Percentiles rank a stretch among this genome's conserved stretches.
These are phyloP conservation scores for Pigoraptor vietnamica DNA, from an alignment of 78 protist species.

Conservation along the genomic window DNA sequence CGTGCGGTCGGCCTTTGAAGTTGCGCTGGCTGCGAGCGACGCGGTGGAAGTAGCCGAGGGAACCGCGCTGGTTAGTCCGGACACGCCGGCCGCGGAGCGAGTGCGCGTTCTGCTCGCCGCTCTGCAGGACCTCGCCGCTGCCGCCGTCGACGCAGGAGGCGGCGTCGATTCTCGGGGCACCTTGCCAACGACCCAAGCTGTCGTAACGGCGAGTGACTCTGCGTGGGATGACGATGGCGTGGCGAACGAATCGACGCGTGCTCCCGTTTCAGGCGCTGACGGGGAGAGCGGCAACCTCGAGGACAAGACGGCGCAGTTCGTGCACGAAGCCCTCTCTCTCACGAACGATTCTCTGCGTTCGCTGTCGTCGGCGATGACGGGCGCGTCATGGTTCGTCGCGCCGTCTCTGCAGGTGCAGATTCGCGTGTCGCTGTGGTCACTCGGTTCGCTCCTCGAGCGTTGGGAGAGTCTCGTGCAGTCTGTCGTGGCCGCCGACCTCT, in stretches of 20 bases:
- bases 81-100: background rate
- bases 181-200: too few relatives aligned
- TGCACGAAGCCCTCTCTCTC: background rate
- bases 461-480: background rate
- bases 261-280: too few relatives aligned
- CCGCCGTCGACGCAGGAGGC: background rate
- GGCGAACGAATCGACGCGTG: too few relatives aligned
- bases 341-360: background rate
- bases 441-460: background rate
- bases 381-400: background rate
- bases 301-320: too few relatives aligned
- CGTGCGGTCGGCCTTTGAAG: background rate
- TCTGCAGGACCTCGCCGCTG: background rate
- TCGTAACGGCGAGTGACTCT: too few relatives aligned
- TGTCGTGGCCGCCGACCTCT: background rate
- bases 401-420: background rate
- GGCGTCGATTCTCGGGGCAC: too few relatives aligned
- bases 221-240: too few relatives aligned
- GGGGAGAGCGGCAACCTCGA: too few relatives aligned
- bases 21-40: background rate
- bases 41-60: background rate
- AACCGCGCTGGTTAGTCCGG: background rate
- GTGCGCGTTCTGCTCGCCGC: background rate
- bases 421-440: background rate
- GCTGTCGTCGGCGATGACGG: background rate